A percentile compares a stretch with the other conserved stretches of the same genome.
Conservation (phyloP, 306 rosid genomes). For the Dalbergia cultrata region DNA sequence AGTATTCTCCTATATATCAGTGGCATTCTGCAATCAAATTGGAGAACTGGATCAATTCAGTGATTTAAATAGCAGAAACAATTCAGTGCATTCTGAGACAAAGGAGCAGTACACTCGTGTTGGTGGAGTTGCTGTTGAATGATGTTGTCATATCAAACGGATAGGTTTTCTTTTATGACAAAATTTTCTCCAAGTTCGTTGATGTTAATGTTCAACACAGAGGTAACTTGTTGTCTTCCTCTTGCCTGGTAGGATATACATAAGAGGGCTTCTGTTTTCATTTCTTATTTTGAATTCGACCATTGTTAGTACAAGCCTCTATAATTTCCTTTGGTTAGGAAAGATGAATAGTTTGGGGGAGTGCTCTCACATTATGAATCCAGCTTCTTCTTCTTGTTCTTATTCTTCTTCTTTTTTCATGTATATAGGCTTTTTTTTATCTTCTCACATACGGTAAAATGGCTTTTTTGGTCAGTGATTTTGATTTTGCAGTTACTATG, state of each 20-base stretch:
- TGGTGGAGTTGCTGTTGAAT: slow-evolving; percentile 99
- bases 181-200: slow-evolving; percentile 82
- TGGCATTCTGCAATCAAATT: slow-evolving; percentile 90
- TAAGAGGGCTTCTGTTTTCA: slow-evolving; percentile 41
- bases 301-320: slow-evolving; percentile 11
- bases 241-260: slow-evolving; percentile 28
- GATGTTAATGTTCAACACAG: slow-evolving; percentile 81
- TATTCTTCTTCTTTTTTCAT: not conserved
- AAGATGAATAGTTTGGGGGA: slow-evolving; percentile 34
- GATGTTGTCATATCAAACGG: slow-evolving; percentile 94
- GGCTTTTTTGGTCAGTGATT: slow-evolving; percentile 5
- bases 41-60: slow-evolving; percentile 67
- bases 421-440: slow-evolving; percentile 25
- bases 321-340: slow-evolving; percentile 28
- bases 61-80: slow-evolving; percentile 54
- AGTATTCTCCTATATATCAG: slow-evolving; percentile 94
- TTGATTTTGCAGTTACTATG: slow-evolving; percentile 79
- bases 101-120: slow-evolving; percentile 94
- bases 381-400: slow-evolving; percentile 10
- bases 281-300: slow-evolving; percentile 18
- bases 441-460: not conserved
- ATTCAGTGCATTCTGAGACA: slow-evolving; percentile 78
- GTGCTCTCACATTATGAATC: slow-evolving; percentile 21
- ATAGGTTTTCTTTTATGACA: slow-evolving; percentile 90
- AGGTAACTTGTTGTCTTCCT: slow-evolving; percentile 62